Conservation (phyloP, 1,284 basidiomycete species). For the Microbotryum intermedium region DNA sequence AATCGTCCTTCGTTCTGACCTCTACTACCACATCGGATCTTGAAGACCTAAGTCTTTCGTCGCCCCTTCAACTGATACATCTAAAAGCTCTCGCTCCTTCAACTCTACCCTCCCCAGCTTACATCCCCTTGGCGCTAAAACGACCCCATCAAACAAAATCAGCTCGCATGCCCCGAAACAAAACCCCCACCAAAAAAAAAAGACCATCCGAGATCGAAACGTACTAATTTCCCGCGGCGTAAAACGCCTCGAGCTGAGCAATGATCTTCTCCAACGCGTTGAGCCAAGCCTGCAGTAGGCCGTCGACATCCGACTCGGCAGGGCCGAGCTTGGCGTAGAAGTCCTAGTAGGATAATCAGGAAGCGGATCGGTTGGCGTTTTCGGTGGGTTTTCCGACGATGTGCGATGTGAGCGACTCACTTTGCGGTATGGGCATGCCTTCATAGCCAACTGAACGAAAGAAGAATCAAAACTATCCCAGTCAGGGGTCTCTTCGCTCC, state of each 20-base stretch:
- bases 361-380: no score
- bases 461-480: neutral
- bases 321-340: slow-evolving; percentile 84
- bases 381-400: no score
- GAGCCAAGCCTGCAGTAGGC: slow-evolving; percentile 71
- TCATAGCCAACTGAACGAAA: slow-evolving; percentile 73
- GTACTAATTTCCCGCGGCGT: slow-evolving; percentile 20
- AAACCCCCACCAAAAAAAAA: neutral
- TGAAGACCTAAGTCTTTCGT: neutral
- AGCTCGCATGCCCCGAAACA: neutral
- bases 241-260: slow-evolving; percentile 26
- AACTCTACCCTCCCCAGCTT: neutral
- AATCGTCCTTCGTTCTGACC: neutral
- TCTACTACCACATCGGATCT: neutral
- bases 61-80: neutral
- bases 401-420: no score
- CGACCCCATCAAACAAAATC: neutral
- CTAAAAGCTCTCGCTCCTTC: neutral
- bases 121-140: slow-evolving; percentile 2
- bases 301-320: slow-evolving; percentile 57
- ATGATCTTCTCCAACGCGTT: slow-evolving; percentile 30
- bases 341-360: slow-evolving; percentile 41
- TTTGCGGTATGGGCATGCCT: slow-evolving; percentile 84
- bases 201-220: neutral
- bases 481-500: neutral